Percentiles rank a stretch among this genome's conserved stretches.
Evolutionary conservation across 2,329 filamentous ascomycete species (phyloP).

Genomic region (Pseudonectria buxi): DNA sequence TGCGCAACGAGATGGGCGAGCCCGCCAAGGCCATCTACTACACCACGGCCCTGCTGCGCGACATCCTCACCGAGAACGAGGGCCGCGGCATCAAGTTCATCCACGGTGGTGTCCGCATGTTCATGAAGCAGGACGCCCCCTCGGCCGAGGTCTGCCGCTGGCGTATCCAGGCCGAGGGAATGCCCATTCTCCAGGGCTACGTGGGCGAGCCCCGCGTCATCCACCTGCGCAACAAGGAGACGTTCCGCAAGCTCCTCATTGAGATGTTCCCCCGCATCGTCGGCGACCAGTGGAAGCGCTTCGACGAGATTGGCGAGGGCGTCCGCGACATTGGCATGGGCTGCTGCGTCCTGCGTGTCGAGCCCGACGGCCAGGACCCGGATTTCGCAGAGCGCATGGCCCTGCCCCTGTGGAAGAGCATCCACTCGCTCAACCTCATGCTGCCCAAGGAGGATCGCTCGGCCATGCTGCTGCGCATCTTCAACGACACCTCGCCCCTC

Average conservation of each 20-base stretch:
- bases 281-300: constrained; percentile 63
- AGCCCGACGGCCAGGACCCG: constrained; percentile 59
- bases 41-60: constrained; percentile 74
- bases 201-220: constrained; percentile 74
- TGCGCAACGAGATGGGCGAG: constrained; percentile 82
- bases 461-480: constrained; percentile 86
- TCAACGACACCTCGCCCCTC: constrained; percentile 79
- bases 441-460: constrained; percentile 92
- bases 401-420: constrained; percentile 87
- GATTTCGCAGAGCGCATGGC: constrained; percentile 71
- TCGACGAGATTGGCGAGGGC: constrained; percentile 82
- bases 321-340: constrained; percentile 78
- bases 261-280: constrained; percentile 95
- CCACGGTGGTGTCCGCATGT: constrained; percentile 97
- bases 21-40: constrained; percentile 97
- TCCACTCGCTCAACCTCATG: constrained; percentile 92
- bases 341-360: constrained; percentile 82
- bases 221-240: constrained; percentile 67
- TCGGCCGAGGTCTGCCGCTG: constrained; percentile 81
- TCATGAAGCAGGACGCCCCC: constrained; percentile 93
- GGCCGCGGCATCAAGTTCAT: constrained; percentile 90
- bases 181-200: constrained; percentile 86
- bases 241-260: constrained; percentile 72
- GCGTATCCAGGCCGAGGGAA: constrained; percentile 92
- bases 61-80: constrained; percentile 82